Evolutionary conservation across 805 yeast genomes (phyloP).

Genomic region (Starmerella powellii): DNA sequence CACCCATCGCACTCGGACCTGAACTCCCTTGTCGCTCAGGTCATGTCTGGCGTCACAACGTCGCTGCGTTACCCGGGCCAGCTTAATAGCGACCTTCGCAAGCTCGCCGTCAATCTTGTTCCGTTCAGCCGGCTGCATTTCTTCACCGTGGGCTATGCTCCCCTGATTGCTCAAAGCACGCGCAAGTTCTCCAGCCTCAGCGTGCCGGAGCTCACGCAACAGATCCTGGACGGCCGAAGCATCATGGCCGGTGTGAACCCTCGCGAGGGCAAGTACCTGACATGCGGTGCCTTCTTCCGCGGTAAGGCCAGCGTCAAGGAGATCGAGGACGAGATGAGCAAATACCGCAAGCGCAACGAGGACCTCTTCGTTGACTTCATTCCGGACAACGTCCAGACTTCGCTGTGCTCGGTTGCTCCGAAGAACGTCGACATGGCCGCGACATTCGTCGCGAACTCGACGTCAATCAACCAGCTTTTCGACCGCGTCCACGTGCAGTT

Average conservation of each 20-base stretch:
- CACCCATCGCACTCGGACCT: constrained; percentile 71
- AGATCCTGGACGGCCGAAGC: constrained; percentile 80
- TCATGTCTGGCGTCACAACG: constrained; percentile 92
- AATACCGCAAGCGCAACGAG: constrained; percentile 69
- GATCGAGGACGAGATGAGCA: constrained; percentile 86
- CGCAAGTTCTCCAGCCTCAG: constrained; percentile 72
- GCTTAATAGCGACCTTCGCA: constrained; percentile 82
- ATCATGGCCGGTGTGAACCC: constrained; percentile 97
- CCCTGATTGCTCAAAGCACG: constrained; percentile 69
- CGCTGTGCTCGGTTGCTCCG: constrained; percentile 86
- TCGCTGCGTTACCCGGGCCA: constrained; percentile 92
- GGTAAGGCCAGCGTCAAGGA: constrained; percentile 88
- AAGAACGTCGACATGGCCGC: constrained; percentile 78
- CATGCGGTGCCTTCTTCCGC: constrained; percentile 89
- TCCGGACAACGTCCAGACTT: constrained; percentile 88
- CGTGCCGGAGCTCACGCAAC: constrained; percentile 87
- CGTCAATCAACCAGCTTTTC: constrained; percentile 83
- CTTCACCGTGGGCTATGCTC: constrained; percentile 93
- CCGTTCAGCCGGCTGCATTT: constrained; percentile 94
- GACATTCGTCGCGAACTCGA: constrained; percentile 85
- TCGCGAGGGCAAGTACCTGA: constrained; percentile 76
- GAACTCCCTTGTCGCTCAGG: constrained; percentile 73
- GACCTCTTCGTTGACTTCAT: constrained; percentile 90
- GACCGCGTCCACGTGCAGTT: constrained; percentile 83
- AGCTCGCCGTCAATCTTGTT: constrained; percentile 84